Evolutionary conservation across 2,329 filamentous ascomycete species (phyloP), one percentile per base, ranked within the genome.

Genomic region (Penicillium sp.): DNA sequence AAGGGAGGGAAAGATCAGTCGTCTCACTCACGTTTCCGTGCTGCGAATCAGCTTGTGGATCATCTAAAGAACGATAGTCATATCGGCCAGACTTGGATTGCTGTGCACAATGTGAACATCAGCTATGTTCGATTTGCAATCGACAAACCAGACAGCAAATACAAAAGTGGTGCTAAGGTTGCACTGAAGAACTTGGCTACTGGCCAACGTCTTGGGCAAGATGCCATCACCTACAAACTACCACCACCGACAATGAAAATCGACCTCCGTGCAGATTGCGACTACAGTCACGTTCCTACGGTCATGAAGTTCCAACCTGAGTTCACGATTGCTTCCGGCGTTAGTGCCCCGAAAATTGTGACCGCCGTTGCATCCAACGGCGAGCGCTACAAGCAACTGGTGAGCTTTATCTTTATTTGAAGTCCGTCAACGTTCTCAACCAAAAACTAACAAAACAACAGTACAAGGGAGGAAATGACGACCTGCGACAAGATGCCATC

Each of bases 401-500:
- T 86, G 77, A 71, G 80, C 68, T 12, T 48, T 47, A 12, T 44
- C 4, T 53, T 35, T 25, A 6, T 19, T 19, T 7, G 19, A 25
- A 27, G 8, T 12, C 17, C 1, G 4, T 15, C 25, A 12, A 19
- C 12, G 5, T 13, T n/a, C 31, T 13, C 45, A 12, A 15, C 21
- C 17, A n/a, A 39, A 39, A 6, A 35, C 60, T 68, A 45, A 67
- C 53, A 27, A 27, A 58, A 53, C 23, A 49, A 58, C 62, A 86
- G 81, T 87, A 96, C 71, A 99, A 99, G 81, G 92, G 92, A 61
- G 93, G 94, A 19, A 93, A 93, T 70, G 94, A 99, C 73, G 93
- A 99, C 71, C 83, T 99, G 13, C 89, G 96, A 9, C 94, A 99
- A 78, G 94, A 99, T 70, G 91, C 93, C 44, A 99, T 87, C 80